Percentiles rank a stretch among this genome's conserved stretches.
These are phyloP conservation scores for Massospora cicadina DNA, from an alignment of 371 early-diverging fungal genomes.

Conservation along the genomic window DNA sequence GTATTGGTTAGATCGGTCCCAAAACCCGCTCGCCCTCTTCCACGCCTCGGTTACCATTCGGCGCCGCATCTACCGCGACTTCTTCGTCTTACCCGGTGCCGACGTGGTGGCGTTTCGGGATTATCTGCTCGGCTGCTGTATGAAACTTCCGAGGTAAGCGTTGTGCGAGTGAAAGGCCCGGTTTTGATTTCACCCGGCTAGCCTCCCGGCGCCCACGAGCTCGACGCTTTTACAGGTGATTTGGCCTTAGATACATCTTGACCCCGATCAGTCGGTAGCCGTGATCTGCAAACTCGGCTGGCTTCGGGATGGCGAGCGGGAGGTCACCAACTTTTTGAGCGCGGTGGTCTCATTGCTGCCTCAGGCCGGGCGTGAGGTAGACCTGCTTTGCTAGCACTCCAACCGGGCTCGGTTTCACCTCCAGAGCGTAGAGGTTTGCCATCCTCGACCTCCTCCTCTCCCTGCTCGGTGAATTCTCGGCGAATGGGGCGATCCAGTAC, in stretches of 20 bases:
- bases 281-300: background rate
- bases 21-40: background rate
- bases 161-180: background rate
- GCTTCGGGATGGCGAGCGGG: background rate
- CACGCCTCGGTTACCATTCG: background rate
- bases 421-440: background rate
- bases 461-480: background rate
- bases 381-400: background rate
- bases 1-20: background rate
- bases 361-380: background rate
- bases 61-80: background rate
- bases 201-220: background rate
- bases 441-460: background rate
- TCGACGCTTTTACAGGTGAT: slow-evolving; percentile 1
- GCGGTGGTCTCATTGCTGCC: background rate
- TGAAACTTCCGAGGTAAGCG: background rate
- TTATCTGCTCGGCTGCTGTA: background rate
- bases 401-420: background rate
- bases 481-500: background rate
- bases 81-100: background rate
- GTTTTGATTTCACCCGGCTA: background rate
- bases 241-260: background rate
- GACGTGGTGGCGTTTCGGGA: background rate
- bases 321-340: background rate
- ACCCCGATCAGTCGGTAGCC: background rate